Conservation (phyloP, 2,329 filamentous ascomycete species). For the Aspergillus jensenii region DNA sequence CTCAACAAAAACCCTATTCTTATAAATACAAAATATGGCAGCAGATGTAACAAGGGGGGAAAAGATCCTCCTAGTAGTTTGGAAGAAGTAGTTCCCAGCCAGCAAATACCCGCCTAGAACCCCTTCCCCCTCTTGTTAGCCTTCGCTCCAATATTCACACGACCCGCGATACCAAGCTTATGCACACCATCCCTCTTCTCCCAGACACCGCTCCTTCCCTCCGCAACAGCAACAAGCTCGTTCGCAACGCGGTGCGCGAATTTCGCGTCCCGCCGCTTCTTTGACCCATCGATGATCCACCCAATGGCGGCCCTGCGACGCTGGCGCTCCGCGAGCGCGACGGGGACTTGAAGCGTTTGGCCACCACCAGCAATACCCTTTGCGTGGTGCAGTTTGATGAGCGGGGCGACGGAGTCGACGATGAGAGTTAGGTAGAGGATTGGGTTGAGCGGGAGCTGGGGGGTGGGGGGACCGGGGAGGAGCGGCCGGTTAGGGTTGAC, state of each 20-base stretch:
- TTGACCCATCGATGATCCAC: conserved; percentile 87
- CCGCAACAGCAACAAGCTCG: conserved; percentile 82
- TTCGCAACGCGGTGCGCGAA: conserved; percentile 79
- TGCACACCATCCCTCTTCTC: conserved; percentile 76
- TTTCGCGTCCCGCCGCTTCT: conserved; percentile 71
- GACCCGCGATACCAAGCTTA: conserved; percentile 73
- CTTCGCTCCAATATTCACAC: conserved; percentile 61
- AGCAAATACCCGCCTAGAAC: background rate
- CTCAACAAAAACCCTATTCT: background rate
- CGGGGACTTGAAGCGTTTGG: conserved; percentile 75
- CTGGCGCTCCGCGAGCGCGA: conserved; percentile 72
- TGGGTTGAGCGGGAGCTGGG: conserved; percentile 83
- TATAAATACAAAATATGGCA: background rate
- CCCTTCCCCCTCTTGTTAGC: background rate
- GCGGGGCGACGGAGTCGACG: conserved; percentile 87
- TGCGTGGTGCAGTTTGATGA: conserved; percentile 75
- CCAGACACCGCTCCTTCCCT: conserved; percentile 83
- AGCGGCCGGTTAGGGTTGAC: conserved; percentile 63
- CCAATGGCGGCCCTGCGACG: conserved; percentile 74
- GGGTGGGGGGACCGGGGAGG: conserved; percentile 70
- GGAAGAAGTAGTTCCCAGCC: no score
- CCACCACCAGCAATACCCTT: conserved; percentile 84
- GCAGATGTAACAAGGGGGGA: background rate
- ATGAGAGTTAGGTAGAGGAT: conserved; percentile 85
- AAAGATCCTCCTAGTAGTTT: background rate